Percentiles rank a stretch among this genome's conserved stretches.
Conservation (phyloP, 2,329 filamentous ascomycete species). For the Penicillium sp. region DNA sequence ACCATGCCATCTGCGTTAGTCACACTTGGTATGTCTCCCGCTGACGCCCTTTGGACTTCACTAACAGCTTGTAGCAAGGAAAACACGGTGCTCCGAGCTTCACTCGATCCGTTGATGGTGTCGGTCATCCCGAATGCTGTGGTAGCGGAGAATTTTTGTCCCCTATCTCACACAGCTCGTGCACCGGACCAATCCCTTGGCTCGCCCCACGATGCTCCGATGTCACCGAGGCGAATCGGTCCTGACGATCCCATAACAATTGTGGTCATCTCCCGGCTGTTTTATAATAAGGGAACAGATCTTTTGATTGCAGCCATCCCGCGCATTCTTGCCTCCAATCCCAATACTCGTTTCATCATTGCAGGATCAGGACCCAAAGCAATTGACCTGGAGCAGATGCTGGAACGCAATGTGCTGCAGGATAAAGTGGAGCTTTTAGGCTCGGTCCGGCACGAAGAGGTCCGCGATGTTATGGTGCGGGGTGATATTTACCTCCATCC, state of each 20-base stretch:
- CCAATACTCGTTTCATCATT: slow-evolving; percentile 94
- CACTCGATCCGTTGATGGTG: slow-evolving; percentile 92
- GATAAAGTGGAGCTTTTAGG: slow-evolving; percentile 91
- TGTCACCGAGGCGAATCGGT: slow-evolving; percentile 65
- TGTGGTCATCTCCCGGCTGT: slow-evolving; percentile 92
- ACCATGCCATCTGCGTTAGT: slow-evolving; percentile 97
- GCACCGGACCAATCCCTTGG: slow-evolving; percentile 26
- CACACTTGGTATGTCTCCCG: slow-evolving; percentile 75
- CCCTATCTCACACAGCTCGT: slow-evolving; percentile 54
- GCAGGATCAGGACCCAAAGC: slow-evolving; percentile 93
- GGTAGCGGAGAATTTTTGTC: slow-evolving; percentile 91
- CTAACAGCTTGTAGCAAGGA: slow-evolving; percentile 66
- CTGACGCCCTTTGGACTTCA: neutral
- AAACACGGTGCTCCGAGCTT: slow-evolving; percentile 91
- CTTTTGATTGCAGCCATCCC: slow-evolving; percentile 94
- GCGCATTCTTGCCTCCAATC: slow-evolving; percentile 80
- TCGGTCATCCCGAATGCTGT: slow-evolving; percentile 97
- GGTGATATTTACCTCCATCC: slow-evolving; percentile 97
- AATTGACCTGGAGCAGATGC: slow-evolving; percentile 96
- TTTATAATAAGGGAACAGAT: slow-evolving; percentile 98
- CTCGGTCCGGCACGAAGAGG: slow-evolving; percentile 89
- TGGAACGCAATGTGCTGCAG: slow-evolving; percentile 89
- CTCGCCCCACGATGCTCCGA: slow-evolving; percentile 37
- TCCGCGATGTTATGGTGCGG: slow-evolving; percentile 93
- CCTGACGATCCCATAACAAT: slow-evolving; percentile 89